These are phyloP conservation scores for Prototheca wickerhamii DNA, from an alignment of 163 green algal genomes.

Conservation along the genomic window DNA sequence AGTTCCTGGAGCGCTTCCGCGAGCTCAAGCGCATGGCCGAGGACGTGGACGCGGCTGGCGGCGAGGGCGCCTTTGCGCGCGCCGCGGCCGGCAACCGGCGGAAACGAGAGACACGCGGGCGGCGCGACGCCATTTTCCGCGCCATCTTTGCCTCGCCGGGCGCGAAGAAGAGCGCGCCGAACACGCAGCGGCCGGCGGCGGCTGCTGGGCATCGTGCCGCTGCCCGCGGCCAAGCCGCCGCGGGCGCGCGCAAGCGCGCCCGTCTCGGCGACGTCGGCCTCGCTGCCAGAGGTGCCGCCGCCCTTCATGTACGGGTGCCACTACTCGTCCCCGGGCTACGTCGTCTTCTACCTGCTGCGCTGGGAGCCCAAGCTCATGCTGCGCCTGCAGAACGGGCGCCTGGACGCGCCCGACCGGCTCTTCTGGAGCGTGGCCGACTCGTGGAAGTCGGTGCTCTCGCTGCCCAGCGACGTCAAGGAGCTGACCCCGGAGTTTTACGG, in stretches of 20 bases:
- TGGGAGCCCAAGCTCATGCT: slow-evolving; percentile 81
- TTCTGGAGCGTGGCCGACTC: slow-evolving; percentile 73
- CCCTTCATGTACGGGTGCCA: slow-evolving; percentile 96
- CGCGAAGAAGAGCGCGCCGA: too few relatives aligned
- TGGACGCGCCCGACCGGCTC: slow-evolving; percentile 88
- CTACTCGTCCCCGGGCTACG: slow-evolving; percentile 81
- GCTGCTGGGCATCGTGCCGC: too few relatives aligned
- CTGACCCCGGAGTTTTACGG: slow-evolving; percentile 98
- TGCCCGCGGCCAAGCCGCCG: neutral
- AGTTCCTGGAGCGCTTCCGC: slow-evolving; percentile 11
- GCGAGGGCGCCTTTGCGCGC: neutral
- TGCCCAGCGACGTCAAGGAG: slow-evolving; percentile 90
- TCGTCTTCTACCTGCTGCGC: slow-evolving; percentile 90
- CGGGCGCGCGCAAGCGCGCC: neutral
- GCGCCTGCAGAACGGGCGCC: slow-evolving; percentile 68
- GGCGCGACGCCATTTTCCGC: too few relatives aligned
- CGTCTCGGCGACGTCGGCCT: neutral
- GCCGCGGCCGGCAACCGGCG: neutral
- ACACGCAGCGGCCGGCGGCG: too few relatives aligned
- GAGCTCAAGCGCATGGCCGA: slow-evolving; percentile 12
- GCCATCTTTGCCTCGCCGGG: too few relatives aligned
- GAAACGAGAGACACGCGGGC: neutral
- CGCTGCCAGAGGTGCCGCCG: slow-evolving; percentile 10
- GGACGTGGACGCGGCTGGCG: neutral
- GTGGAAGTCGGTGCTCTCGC: slow-evolving; percentile 63